A percentile compares a stretch with the other conserved stretches of the same genome.
Evolutionary conservation across 2,329 filamentous ascomycete species (phyloP).

Genomic region (Paecilomyces sp.): DNA sequence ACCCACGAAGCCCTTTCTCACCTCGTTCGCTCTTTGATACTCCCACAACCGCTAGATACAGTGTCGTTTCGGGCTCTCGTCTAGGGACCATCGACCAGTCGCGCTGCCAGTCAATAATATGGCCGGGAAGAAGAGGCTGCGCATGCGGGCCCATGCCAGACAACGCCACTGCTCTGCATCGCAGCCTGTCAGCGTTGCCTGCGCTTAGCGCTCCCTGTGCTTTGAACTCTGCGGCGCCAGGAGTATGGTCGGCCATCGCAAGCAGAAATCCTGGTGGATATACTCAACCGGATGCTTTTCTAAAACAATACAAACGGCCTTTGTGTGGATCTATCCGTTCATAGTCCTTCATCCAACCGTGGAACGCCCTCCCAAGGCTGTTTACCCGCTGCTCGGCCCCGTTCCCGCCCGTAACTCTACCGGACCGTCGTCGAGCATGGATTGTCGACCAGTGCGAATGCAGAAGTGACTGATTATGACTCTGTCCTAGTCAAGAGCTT

Average conservation of each 20-base stretch:
- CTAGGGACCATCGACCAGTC: neutral
- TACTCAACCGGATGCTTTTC: neutral
- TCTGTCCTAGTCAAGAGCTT: neutral
- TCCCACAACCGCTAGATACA: neutral
- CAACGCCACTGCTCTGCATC: neutral
- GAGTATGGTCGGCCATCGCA: neutral
- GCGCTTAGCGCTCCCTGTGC: neutral
- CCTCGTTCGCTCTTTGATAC: neutral
- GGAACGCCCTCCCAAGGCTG: neutral
- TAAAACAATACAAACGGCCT: neutral
- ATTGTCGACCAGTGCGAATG: conserved; percentile 6
- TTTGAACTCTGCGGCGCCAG: neutral
- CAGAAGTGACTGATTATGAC: conserved; percentile 2
- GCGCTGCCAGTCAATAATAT: neutral
- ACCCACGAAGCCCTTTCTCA: conserved; percentile 8
- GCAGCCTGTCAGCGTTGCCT: conserved; percentile 1
- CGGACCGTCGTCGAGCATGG: conserved; percentile 1
- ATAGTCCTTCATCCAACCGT: conserved; percentile 6
- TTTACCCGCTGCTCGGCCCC: conserved; percentile 1
- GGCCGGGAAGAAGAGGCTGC: neutral
- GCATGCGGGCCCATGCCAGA: neutral
- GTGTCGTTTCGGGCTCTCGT: neutral
- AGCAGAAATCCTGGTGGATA: neutral
- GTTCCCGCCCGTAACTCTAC: conserved; percentile 7
- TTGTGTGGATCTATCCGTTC: conserved; percentile 1